Evolutionary conservation across 495 filamentous ascomycete species (phyloP).

Genomic region (Thozetella sp.): DNA sequence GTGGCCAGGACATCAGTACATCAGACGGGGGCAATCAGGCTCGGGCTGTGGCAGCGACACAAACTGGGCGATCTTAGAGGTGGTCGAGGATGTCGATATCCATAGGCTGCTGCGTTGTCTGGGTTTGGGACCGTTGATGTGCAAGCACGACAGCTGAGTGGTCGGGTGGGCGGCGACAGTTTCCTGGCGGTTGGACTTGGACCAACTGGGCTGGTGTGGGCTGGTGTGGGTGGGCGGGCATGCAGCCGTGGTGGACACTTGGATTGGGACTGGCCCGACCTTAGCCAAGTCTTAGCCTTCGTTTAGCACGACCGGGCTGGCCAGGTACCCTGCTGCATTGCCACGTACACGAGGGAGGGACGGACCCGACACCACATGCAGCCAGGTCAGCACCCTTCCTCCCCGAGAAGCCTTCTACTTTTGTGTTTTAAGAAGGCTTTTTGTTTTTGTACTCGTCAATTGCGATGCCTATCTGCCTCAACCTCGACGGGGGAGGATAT

Average conservation of each 20-base stretch:
- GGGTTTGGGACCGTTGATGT: constrained; percentile 33
- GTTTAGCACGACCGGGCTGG: no score
- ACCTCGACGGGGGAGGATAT: no score
- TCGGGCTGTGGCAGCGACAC: constrained; percentile 15
- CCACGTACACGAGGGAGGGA: not conserved
- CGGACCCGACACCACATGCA: no score
- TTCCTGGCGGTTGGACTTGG: constrained; percentile 3
- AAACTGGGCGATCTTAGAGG: constrained; percentile 21
- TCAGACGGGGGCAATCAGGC: not conserved
- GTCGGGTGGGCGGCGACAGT: constrained; percentile 10
- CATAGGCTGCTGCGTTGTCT: constrained; percentile 25
- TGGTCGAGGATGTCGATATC: constrained; percentile 8
- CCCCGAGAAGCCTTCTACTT: no score
- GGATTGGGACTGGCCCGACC: no score
- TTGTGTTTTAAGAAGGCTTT: no score
- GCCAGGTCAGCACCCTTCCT: no score
- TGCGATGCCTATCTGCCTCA: no score
- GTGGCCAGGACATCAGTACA: constrained; percentile 18
- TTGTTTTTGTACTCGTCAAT: no score
- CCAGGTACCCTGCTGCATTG: not conserved
- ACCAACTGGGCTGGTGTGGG: constrained; percentile 2
- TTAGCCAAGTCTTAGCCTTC: no score
- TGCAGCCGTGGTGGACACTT: not conserved
- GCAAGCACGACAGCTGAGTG: constrained; percentile 34
- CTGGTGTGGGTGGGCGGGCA: not conserved